phyloP scores from a whole-genome alignment of 1,139 yeast genomes.

The Pichia sp. region DNA sequence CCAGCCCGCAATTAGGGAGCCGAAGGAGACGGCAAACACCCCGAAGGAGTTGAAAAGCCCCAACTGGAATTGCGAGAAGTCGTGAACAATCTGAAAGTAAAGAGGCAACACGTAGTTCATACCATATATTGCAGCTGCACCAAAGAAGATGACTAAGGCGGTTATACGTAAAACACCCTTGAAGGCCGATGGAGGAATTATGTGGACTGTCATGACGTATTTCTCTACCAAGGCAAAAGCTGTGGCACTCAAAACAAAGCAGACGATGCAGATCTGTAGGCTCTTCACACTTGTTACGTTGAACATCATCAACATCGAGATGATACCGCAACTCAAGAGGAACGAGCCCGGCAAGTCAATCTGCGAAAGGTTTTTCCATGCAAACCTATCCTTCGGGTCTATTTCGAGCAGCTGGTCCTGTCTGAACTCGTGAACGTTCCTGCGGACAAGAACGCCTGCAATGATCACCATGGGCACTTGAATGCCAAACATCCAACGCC shows the following conservation, averaged over 20 bases:
- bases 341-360: slow-evolving; percentile 40
- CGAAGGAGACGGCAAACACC: slow-evolving; percentile 47
- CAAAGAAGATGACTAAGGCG: slow-evolving; percentile 51
- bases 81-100: slow-evolving; percentile 49
- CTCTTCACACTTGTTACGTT: slow-evolving; percentile 22
- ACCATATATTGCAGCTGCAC: slow-evolving; percentile 37
- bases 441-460: slow-evolving; percentile 32
- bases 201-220: slow-evolving; percentile 48
- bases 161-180: slow-evolving; percentile 34
- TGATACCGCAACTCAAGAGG: slow-evolving; percentile 32
- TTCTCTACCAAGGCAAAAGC: slow-evolving; percentile 43
- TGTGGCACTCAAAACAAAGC: slow-evolving; percentile 23
- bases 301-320: slow-evolving; percentile 32
- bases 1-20: slow-evolving; percentile 58
- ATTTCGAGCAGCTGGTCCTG: slow-evolving; percentile 24
- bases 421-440: slow-evolving; percentile 35
- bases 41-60: slow-evolving; percentile 43
- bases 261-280: slow-evolving; percentile 15
- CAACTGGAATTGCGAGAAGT: slow-evolving; percentile 49
- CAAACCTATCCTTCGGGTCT: slow-evolving; percentile 35
- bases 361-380: slow-evolving; percentile 32
- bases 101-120: slow-evolving; percentile 36
- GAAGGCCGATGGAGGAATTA: slow-evolving; percentile 50
- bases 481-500: slow-evolving; percentile 41
- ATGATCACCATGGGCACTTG: slow-evolving; percentile 39